Evolutionary conservation across 2,329 filamentous ascomycete species (phyloP).

Genomic region (Xylaria polymorpha): DNA sequence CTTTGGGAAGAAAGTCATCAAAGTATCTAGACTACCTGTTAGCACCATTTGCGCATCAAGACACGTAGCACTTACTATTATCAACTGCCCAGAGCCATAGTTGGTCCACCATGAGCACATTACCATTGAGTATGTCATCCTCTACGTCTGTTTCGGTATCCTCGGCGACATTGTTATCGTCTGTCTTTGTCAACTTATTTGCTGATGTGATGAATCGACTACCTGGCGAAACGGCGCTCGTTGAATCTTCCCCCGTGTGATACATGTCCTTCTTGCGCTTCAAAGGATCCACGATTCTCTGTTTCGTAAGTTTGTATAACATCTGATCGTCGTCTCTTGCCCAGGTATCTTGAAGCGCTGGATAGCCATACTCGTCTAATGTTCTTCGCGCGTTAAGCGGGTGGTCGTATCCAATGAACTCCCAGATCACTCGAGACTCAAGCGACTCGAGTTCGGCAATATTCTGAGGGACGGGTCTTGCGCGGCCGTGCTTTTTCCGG

Average conservation of each 20-base stretch:
- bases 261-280: conserved; percentile 46
- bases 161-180: conserved; percentile 25
- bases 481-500: conserved; percentile 64
- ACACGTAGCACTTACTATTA: conserved; percentile 55
- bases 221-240: conserved; percentile 39
- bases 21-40: conserved; percentile 54
- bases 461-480: conserved; percentile 65
- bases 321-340: conserved; percentile 74
- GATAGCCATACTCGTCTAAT: conserved; percentile 72
- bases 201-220: conserved; percentile 40
- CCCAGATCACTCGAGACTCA: conserved; percentile 71
- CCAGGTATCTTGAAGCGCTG: conserved; percentile 68
- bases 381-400: conserved; percentile 71
- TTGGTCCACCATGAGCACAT: conserved; percentile 75
- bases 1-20: conserved; percentile 67
- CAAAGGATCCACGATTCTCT: conserved; percentile 49
- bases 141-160: conserved; percentile 53
- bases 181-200: conserved; percentile 39
- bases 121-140: conserved; percentile 61
- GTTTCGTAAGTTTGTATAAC: conserved; percentile 73
- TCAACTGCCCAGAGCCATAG: conserved; percentile 72
- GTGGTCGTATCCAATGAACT: conserved; percentile 69
- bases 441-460: conserved; percentile 66
- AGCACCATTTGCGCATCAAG: neutral
- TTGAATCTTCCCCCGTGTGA: conserved; percentile 30